Conservation (phyloP, 331 rosid genomes). For the Saraca asoca region DNA sequence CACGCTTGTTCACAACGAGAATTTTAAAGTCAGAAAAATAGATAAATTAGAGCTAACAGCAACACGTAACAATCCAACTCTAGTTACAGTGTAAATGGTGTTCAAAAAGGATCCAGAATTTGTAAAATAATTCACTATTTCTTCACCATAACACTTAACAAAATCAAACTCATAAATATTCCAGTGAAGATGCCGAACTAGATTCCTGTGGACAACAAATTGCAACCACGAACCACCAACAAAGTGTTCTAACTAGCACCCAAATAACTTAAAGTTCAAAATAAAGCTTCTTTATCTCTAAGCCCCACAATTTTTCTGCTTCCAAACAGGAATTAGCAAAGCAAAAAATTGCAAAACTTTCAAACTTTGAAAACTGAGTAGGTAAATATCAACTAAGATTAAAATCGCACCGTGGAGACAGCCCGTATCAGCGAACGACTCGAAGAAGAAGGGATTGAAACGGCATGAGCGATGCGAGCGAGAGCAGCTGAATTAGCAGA, state of each 20-base stretch:
- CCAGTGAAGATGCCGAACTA: not conserved
- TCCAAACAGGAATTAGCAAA: not conserved
- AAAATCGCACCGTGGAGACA: conserved; percentile 41
- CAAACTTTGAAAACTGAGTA: not conserved
- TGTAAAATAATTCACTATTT: too few species aligned
- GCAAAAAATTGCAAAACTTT: not conserved
- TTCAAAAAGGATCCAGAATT: too few species aligned
- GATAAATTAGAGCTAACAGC: too few species aligned
- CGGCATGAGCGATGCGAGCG: conserved; percentile 28
- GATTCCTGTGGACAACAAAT: not conserved
- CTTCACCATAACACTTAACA: not conserved
- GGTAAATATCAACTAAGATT: not conserved
- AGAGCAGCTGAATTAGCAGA: conserved; percentile 50
- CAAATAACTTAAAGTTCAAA: too few species aligned
- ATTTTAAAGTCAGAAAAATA: not conserved
- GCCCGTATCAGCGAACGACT: conserved; percentile 44
- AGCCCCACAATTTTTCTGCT: not conserved
- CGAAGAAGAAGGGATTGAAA: conserved; percentile 36
- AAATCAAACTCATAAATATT: too few species aligned
- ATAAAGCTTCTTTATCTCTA: not conserved
- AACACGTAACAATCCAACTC: too few species aligned
- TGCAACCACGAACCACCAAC: not conserved
- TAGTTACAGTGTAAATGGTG: too few species aligned
- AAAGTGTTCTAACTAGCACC: not conserved
- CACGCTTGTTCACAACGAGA: not conserved